Evolutionary conservation across 2,329 filamentous ascomycete genomes (phyloP).

Genomic region (Neurospora crassa): DNA sequence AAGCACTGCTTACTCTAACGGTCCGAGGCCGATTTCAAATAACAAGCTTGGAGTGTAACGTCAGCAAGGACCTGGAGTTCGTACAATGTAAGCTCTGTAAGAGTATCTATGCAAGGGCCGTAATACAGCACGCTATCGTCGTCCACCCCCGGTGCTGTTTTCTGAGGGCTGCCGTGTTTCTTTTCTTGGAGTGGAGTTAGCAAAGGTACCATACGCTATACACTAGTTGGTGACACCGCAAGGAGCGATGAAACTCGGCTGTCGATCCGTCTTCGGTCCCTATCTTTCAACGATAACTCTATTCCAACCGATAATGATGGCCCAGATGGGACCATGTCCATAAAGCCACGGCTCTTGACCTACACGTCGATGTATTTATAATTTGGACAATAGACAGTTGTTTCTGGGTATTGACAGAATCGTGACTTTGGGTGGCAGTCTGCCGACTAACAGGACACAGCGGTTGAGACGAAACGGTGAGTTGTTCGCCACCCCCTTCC

Average conservation of each 20-base stretch:
- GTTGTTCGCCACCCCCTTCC: neutral
- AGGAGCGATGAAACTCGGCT: neutral
- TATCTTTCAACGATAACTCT: neutral
- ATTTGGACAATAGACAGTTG: neutral
- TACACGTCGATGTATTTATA: neutral
- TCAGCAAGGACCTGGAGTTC: neutral
- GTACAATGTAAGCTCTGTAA: neutral
- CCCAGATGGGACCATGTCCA: neutral
- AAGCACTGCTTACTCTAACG: neutral
- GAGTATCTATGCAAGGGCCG: neutral
- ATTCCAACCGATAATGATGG: neutral
- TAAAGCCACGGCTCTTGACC: neutral
- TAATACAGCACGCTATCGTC: neutral
- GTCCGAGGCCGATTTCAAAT: neutral
- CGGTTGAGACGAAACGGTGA: neutral
- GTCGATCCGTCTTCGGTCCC: neutral
- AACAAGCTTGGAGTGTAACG: neutral
- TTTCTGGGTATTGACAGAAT: neutral
- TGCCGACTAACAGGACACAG: neutral
- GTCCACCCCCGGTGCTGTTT: neutral
- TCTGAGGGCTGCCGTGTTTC: neutral
- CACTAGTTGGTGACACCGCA: neutral
- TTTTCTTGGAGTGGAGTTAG: neutral
- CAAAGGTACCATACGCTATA: neutral
- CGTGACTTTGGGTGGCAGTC: neutral